Percentiles rank a stretch among this genome's conserved stretches.
These are phyloP conservation scores for Carex scoparia DNA, from an alignment of 176 grass and related monocot genomes.

Conservation along the genomic window DNA sequence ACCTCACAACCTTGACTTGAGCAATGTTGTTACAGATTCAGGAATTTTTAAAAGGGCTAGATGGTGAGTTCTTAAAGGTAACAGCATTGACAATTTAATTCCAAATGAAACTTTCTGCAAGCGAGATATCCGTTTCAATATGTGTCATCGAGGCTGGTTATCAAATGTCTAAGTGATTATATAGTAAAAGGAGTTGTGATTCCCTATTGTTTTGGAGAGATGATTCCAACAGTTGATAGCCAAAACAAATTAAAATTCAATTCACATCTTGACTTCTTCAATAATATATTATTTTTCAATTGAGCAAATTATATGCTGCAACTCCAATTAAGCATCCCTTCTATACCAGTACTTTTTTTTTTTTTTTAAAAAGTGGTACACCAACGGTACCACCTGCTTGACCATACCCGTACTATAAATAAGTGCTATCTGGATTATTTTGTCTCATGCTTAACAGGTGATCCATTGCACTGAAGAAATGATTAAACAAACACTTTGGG, in stretches of 20 bases:
- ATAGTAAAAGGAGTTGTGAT: not conserved
- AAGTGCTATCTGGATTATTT: too few relatives aligned
- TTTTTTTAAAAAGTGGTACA: too few relatives aligned
- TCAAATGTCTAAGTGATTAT: not conserved
- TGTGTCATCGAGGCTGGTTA: not conserved
- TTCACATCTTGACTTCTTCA: not conserved
- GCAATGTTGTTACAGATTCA: constrained; percentile 49
- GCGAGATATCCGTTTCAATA: not conserved
- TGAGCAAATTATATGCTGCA: not conserved
- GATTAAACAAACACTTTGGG: constrained; percentile 69
- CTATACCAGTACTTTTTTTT: not conserved
- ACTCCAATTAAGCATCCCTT: not conserved
- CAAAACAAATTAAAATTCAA: not conserved
- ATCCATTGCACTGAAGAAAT: constrained; percentile 95
- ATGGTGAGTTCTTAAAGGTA: constrained; percentile 95
- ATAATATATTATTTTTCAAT: not conserved
- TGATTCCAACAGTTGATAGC: not conserved
- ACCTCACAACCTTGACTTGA: not conserved
- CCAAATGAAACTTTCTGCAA: not conserved
- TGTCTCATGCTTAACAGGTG: constrained; percentile 41
- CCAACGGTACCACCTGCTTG: not conserved
- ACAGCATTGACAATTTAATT: not conserved
- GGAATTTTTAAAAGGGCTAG: constrained; percentile 71
- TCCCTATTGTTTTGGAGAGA: not conserved
- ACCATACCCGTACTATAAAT: not conserved